phyloP scores from a whole-genome alignment of 495 filamentous ascomycete species.

The Podospora bellae-mahoneyi region DNA sequence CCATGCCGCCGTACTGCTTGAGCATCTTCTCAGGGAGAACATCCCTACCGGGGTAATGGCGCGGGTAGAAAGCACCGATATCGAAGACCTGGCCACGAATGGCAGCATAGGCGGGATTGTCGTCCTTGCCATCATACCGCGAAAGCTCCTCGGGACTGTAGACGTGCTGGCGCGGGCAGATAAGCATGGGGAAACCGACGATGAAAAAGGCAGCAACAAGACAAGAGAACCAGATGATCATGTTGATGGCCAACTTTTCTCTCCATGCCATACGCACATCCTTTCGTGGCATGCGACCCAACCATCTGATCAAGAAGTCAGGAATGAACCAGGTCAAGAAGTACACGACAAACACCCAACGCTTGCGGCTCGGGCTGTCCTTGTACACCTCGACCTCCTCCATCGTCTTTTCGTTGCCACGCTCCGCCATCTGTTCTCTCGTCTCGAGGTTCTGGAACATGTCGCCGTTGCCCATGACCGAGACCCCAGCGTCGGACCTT shows the following conservation, averaged over 20 bases:
- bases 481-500: constrained; percentile 84
- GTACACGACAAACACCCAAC: constrained; percentile 89
- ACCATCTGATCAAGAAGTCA: constrained; percentile 71
- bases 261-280: constrained; percentile 94
- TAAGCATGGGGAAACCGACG: constrained; percentile 77
- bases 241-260: constrained; percentile 96
- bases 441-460: constrained; percentile 99
- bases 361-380: constrained; percentile 76
- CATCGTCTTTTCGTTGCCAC: constrained; percentile 86
- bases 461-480: constrained; percentile 83
- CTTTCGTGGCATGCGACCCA: constrained; percentile 86
- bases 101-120: constrained; percentile 60
- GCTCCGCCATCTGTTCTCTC: constrained; percentile 88
- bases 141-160: constrained; percentile 77
- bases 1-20: constrained; percentile 76
- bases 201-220: constrained; percentile 78
- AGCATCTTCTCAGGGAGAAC: constrained; percentile 62
- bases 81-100: constrained; percentile 91
- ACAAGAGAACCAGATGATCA: constrained; percentile 93
- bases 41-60: constrained; percentile 67
- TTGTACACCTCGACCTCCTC: constrained; percentile 81
- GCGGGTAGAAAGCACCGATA: constrained; percentile 65
- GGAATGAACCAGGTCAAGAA: constrained; percentile 83
- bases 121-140: constrained; percentile 67
- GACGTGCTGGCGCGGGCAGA: constrained; percentile 89